These are phyloP conservation scores for Epithemia pelagica DNA, from an alignment of 108 stramenopile species.

Conservation along the genomic window DNA sequence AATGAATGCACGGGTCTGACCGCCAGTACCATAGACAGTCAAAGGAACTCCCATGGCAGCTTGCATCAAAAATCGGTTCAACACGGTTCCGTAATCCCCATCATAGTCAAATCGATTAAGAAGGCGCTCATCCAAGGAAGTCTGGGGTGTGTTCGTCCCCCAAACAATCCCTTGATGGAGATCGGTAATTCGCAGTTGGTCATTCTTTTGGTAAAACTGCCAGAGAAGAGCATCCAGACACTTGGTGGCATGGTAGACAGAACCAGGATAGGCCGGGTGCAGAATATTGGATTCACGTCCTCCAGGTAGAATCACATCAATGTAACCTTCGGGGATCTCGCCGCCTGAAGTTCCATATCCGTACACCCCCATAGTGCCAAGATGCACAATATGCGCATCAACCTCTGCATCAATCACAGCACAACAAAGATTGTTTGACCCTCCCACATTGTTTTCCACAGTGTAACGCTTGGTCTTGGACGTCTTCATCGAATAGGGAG, in stretches of 20 bases:
- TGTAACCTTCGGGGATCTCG: constrained; percentile 98
- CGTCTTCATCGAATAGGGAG: constrained; percentile 95
- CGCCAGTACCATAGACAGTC: constrained; percentile 97
- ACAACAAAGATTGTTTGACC: constrained; percentile 94
- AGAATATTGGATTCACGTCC: constrained; percentile 88
- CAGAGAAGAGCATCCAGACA: constrained; percentile 95
- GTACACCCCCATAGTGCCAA: constrained; percentile 99
- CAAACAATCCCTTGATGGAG: constrained; percentile 99
- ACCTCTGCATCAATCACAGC: constrained; percentile 92
- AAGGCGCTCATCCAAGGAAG: constrained; percentile 88
- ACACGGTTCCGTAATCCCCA: constrained; percentile 96
- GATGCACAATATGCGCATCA: constrained; percentile 95
- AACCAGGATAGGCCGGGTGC: constrained; percentile 97
- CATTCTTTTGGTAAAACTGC: constrained; percentile 99
- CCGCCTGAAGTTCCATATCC: constrained; percentile 97
- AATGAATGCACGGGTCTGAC: constrained; percentile 97
- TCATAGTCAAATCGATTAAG: constrained; percentile 98
- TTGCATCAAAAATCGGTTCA: constrained; percentile 98
- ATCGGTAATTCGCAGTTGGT: constrained; percentile 91
- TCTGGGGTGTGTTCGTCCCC: constrained; percentile 98
- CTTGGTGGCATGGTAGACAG: constrained; percentile 94
- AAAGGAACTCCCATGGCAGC: constrained; percentile 94
- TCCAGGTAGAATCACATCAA: constrained; percentile 93
- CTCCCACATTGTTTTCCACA: constrained; percentile 94
- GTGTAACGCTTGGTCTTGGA: constrained; percentile 95